Conservation (phyloP, 2,329 filamentous ascomycete genomes). For the Cladophialophora psammophila region DNA sequence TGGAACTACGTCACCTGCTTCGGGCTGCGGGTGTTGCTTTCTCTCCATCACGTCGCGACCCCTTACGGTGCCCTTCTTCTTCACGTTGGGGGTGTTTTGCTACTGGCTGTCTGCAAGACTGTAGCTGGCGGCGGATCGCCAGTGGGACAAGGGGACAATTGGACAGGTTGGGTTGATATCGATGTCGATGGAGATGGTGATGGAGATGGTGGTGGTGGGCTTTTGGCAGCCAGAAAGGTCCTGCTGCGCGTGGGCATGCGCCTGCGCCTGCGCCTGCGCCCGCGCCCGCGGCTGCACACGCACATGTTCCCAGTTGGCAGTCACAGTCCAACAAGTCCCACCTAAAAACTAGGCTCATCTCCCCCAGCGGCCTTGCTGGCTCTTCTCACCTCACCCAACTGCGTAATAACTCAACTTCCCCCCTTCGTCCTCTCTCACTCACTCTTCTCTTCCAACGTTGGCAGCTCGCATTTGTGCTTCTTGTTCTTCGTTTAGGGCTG, state of each 20-base stretch:
- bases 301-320: slow-evolving; percentile 12
- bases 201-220: not conserved
- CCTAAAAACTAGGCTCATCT: slow-evolving; percentile 8
- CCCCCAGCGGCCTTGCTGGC: not conserved
- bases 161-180: no score
- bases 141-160: not conserved
- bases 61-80: not conserved
- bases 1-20: slow-evolving; percentile 25
- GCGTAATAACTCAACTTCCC: slow-evolving; percentile 11
- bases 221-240: not conserved
- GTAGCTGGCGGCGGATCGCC: not conserved
- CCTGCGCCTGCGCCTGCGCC: not conserved
- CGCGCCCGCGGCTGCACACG: not conserved
- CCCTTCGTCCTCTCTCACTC: slow-evolving; percentile 9
- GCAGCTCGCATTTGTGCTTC: slow-evolving; percentile 12
- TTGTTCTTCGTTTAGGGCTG: slow-evolving; percentile 6
- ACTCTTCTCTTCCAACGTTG: slow-evolving; percentile 12
- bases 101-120: not conserved
- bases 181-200: not conserved
- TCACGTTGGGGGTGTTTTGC: not conserved
- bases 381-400: slow-evolving; percentile 20
- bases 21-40: not conserved
- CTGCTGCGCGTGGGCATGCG: slow-evolving; percentile 4
- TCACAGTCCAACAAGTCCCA: slow-evolving; percentile 1
- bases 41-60: not conserved